Base-by-base conservation (phyloP, 148 eudicot species). In the Bassia scoparia region DNA sequence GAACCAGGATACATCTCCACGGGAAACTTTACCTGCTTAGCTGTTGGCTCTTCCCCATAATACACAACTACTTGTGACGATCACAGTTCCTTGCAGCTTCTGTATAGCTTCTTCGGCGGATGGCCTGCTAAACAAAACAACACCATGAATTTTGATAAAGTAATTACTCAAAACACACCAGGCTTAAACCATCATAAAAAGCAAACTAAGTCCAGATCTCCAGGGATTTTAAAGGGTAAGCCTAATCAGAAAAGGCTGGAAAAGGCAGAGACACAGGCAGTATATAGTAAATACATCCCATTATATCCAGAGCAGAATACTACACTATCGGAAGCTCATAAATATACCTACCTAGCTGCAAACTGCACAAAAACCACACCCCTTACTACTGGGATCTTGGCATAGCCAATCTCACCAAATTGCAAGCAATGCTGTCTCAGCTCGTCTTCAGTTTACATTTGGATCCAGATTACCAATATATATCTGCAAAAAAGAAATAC, bases 321-420 rank as follows among this genome's bases (percentile, higher is more conserved):
- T 41, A 66, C 30, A 10, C 0, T 17, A 34, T 20, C 13, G 30
- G 41, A 56, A 35, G 41, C 50, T 54, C 52, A 44, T 63, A 74
- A 73, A 52, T 58, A 78, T 54, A 73, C 81, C 23, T 61, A 91
- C 99, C 99, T 89, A 65, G 89, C 67, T 44, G 86, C 80, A 83
- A 88, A 95, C 83, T 95, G 99, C 74, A 95, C 94, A 85, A 92
- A n/a, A 92, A 62, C 97, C 97, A 87, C 92, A 95, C 37, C 96
- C 97, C 88, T 82, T 92, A 17, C 88, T 80, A 61, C 82, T 9
- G 97, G 97, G 62, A 95, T 91, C 86, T 88, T 95, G 60, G 85
- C 96, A 76, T 89, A 89, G 49, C 86, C 79, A 68, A 95, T 89
- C 82, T 95, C 99, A 72, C 99, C 99, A 74, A 89, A 89, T 66